Evolutionary conservation across 2,329 filamentous ascomycete species (phyloP).

Genomic region (Fonsecaea multimorphosa): DNA sequence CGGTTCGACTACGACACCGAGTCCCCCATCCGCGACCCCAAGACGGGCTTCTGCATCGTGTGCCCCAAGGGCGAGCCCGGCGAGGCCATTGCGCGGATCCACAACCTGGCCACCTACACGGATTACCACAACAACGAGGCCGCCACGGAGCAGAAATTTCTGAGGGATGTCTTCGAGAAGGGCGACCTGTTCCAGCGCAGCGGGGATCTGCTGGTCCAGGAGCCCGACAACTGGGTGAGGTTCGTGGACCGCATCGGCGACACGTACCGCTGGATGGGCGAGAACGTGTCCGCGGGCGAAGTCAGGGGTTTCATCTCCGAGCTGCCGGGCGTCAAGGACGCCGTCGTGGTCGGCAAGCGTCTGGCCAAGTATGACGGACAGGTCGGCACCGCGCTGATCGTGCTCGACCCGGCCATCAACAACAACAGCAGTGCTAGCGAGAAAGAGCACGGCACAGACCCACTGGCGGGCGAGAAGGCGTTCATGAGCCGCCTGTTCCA

Average conservation of each 20-base stretch:
- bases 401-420: conserved; percentile 45
- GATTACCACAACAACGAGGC: conserved; percentile 79
- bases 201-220: conserved; percentile 77
- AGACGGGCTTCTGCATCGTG: conserved; percentile 70
- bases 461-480: conserved; percentile 34
- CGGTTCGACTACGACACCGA: conserved; percentile 72
- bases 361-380: conserved; percentile 55
- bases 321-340: conserved; percentile 71
- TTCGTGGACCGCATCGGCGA: conserved; percentile 73
- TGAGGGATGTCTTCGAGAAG: conserved; percentile 73
- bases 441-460: neutral
- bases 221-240: conserved; percentile 72
- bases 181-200: conserved; percentile 84
- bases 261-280: conserved; percentile 68
- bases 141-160: conserved; percentile 74
- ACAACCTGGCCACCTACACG: conserved; percentile 71
- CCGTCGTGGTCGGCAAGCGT: conserved; percentile 77
- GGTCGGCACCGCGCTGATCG: conserved; percentile 56
- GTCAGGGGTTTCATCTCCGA: conserved; percentile 73
- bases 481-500: conserved; percentile 50
- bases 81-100: conserved; percentile 73
- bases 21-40: conserved; percentile 67
- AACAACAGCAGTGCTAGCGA: neutral
- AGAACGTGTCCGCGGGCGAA: conserved; percentile 82
- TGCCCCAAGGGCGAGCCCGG: conserved; percentile 70